Conservation (phyloP, 75 land plant genomes). For the Azolla pinnata region DNA sequence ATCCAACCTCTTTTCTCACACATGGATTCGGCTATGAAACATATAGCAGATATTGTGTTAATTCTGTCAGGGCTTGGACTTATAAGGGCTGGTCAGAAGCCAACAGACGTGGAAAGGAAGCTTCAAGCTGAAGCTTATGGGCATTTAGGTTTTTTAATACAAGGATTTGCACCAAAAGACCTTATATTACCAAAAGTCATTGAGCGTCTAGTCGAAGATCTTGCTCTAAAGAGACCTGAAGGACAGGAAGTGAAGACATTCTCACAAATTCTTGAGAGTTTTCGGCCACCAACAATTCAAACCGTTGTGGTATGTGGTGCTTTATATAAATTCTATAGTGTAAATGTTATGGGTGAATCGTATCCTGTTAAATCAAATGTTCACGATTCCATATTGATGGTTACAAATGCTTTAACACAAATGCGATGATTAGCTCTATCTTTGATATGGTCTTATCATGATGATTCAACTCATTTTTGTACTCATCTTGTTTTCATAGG, state of each 20-base stretch:
- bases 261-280: conserved; percentile 15
- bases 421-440: no score
- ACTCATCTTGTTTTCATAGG: no score
- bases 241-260: conserved; percentile 8
- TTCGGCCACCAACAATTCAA: conserved; percentile 24
- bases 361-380: no score
- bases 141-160: conserved; percentile 33
- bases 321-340: no score
- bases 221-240: conserved; percentile 33
- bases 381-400: no score
- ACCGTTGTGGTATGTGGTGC: no score
- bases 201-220: conserved; percentile 44
- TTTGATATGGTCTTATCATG: no score
- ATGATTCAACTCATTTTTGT: no score
- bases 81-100: conserved; percentile 52
- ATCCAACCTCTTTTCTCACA: background rate
- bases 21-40: conserved; percentile 22
- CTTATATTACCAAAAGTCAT: conserved; percentile 41
- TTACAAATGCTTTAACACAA: no score
- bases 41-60: conserved; percentile 76
- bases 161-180: conserved; percentile 39
- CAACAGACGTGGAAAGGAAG: conserved; percentile 40
- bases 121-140: conserved; percentile 52
- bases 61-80: conserved; percentile 50
- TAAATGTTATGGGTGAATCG: no score